A percentile compares a stretch with the other conserved stretches of the same genome.
Evolutionary conservation across 2,329 filamentous ascomycete genomes (phyloP).

Genomic region (Penicillium crustosum): DNA sequence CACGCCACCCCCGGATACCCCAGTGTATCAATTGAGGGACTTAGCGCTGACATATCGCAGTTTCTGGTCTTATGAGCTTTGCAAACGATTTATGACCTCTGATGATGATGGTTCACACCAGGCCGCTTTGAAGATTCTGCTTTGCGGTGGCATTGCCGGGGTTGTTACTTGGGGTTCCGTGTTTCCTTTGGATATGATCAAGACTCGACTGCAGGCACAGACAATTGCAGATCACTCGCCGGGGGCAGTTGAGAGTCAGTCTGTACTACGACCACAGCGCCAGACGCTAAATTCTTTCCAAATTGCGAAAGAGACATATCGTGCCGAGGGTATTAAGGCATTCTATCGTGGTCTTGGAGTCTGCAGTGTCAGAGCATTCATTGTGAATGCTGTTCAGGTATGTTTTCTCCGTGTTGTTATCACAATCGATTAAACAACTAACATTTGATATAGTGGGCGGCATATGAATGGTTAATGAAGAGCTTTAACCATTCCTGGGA

Average conservation of each 20-base stretch:
- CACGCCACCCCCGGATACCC: constrained; percentile 12
- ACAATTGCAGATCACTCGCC: constrained; percentile 26
- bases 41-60: constrained; percentile 34
- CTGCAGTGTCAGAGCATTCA: constrained; percentile 81
- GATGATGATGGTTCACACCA: constrained; percentile 49
- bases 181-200: constrained; percentile 88
- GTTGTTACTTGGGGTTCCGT: constrained; percentile 86
- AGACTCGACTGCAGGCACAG: constrained; percentile 87
- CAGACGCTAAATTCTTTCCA: constrained; percentile 56
- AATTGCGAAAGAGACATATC: constrained; percentile 67
- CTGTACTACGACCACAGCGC: constrained; percentile 20
- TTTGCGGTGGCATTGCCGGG: constrained; percentile 85
- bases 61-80: constrained; percentile 88
- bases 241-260: constrained; percentile 24
- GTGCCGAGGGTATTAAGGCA: constrained; percentile 57
- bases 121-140: constrained; percentile 62
- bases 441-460: constrained; percentile 65
- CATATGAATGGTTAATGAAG: constrained; percentile 85
- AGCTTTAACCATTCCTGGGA: constrained; percentile 29
- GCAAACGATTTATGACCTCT: constrained; percentile 58
- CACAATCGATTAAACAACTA: constrained; percentile 8
- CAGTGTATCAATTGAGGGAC: constrained; percentile 10
- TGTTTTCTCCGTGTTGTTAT: constrained; percentile 15
- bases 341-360: constrained; percentile 76
- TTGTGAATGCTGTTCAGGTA: constrained; percentile 83